Base-by-base conservation (phyloP, 768 basidiomycete genomes). In the Xanthoconium stramineum region DNA sequence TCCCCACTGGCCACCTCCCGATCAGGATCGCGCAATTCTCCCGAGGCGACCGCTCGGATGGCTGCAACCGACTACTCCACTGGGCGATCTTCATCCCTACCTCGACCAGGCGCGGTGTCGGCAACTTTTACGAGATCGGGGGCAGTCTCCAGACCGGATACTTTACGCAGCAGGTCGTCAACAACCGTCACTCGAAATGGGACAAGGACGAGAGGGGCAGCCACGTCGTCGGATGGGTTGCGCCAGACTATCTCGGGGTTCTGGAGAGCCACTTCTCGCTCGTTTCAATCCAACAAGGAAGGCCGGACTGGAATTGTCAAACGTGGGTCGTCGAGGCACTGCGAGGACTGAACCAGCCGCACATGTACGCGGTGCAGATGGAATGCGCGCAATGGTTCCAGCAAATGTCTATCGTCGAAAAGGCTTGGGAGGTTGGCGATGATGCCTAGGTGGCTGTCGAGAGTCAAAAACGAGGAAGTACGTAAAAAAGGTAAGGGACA, bases 81-180 rank as follows among this genome's bases (percentile, higher is more conserved):
- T 65, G 64, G 61, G 61, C 64, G n/a, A 66, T 66, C 50, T 66
- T 60, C 61, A 44, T 65, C 51, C 61, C 64, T 2, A 63, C 64
- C 0, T 63, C 64, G 8, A 49, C 51, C 8, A 15, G 24, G 13
- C 64, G 64, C 9, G 64, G 61, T 0, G 43, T 66, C 6, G 64
- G 64, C 10, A 65, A 65, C 52, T 65, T 20, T 35, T 65, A 65
- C 50, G 64, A 60, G 32, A 44, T 66, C 33, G 47, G 33, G 1
- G 47, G 47, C 20, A 48, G 35, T 11, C 47, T 48, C 0, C 52
- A 51, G 33, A 28, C 36, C 0, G 58, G 65, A 0, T 66, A 66
- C 42, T 38, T 58, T 8, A 48, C 49, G 0, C 64, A 66, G 39
- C 47, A 66, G 2, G 5, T 64, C 6, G 43, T 64, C 9, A 30